Conservation (phyloP, 176 grass and related monocot species). For the Alopecurus myosuroides region DNA sequence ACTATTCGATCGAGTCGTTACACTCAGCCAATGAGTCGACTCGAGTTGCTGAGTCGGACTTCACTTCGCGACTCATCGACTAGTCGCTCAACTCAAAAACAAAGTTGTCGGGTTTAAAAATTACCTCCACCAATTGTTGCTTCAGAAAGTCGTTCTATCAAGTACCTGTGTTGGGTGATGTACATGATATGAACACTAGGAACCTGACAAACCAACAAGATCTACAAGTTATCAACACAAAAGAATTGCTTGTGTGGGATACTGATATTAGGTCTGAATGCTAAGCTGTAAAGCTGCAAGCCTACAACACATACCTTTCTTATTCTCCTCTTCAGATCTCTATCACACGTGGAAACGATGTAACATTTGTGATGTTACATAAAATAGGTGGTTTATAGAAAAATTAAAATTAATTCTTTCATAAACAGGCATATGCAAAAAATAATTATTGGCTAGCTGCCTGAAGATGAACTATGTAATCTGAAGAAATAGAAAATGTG, state of each 20-base stretch:
- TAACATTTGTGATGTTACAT: slow-evolving; percentile 80
- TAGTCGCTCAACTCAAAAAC: no score
- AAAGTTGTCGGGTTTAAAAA: no score
- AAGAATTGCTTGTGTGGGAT: neutral
- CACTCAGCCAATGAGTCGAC: no score
- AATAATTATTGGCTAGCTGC: neutral
- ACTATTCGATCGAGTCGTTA: no score
- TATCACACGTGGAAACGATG: slow-evolving; percentile 85
- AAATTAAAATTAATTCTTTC: neutral
- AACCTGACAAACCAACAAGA: slow-evolving; percentile 36
- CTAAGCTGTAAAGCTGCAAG: neutral
- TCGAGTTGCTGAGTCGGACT: no score
- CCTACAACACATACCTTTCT: slow-evolving; percentile 64
- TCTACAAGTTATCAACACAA: neutral
- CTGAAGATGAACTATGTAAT: neutral
- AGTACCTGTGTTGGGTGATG: slow-evolving; percentile 75
- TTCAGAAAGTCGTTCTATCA: slow-evolving; percentile 82
- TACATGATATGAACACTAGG: slow-evolving; percentile 92
- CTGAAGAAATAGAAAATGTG: neutral
- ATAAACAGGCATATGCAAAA: neutral
- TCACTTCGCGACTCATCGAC: no score
- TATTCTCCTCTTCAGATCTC: slow-evolving; percentile 89
- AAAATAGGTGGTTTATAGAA: neutral
- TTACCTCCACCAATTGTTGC: slow-evolving; percentile 87
- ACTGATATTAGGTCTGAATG: neutral